Evolutionary conservation across 2,329 filamentous ascomycete genomes (phyloP), one percentile per base, ranked within the genome.

Genomic region (Achaetomium macrosporum): DNA sequence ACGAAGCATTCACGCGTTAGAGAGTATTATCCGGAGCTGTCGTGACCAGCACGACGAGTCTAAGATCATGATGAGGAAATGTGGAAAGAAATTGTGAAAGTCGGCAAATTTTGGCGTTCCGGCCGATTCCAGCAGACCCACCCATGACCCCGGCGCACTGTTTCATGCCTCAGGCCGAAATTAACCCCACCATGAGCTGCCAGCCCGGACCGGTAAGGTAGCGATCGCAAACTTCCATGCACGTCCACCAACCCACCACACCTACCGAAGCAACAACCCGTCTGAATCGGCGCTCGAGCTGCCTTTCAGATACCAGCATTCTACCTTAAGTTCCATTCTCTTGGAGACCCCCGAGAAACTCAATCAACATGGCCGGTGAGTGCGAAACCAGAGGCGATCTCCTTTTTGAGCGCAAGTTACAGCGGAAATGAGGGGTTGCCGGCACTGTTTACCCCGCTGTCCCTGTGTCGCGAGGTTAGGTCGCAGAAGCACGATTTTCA

Each of bases 331-430:
- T 35, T 25, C 3, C 5, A 15, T 35, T n/a, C 10, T 37, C 17
- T 25, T 30, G 5, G 16, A 33, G 13, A 42, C 12, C 11, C 9
- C 15, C 29, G 11, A 30, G 19, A 25, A 43, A 43, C 33, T 8
- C 47, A 42, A 16, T 51, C 50, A 61, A 57, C 35, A 61, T 61
- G 59, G 55, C 46, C 17, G 39, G 59, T 61, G 40, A 54, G 59
- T 58, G 8, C 11, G 5, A 10, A 3, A 12, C 11, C n/a, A 35
- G 33, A 35, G 33, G 10, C 4, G 7, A 25, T 25, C 33, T 15
- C 33, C 33, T 35, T 35, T 35, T 9, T 9, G 33, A n/a, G 15
- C 15, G 29, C 35, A 48, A n/a, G 16, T 15, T n/a, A 13, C 6
- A 9, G 17, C 31, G n/a, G 16, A n/a, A 17, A 41, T 15, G 50